A percentile compares a stretch with the other conserved stretches of the same genome.
phyloP scores from a whole-genome alignment of 441 rosid species.

The Pelargonium australe region DNA sequence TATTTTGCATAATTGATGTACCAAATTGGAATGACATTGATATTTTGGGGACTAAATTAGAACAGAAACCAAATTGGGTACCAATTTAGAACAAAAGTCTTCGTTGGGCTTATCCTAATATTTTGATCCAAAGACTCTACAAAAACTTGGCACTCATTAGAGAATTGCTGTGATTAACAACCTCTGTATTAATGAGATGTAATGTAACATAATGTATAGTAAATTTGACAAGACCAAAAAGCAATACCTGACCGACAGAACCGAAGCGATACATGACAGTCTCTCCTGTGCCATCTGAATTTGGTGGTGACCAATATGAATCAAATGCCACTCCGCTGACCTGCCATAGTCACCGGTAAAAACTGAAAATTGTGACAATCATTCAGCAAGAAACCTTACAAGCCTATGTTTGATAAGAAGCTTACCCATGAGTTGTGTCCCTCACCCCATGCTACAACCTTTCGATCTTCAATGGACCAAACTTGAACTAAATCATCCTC shows the following conservation, averaged over 20 bases:
- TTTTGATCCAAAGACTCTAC: neutral
- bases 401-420: constrained; percentile 14
- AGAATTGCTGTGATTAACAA: too few relatives aligned
- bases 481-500: constrained; percentile 99
- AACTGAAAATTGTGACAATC: constrained; percentile 19
- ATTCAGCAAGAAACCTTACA: constrained; percentile 13
- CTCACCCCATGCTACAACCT: constrained; percentile 99
- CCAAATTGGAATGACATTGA: too few relatives aligned
- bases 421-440: constrained; percentile 99
- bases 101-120: neutral
- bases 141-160: too few relatives aligned
- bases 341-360: constrained; percentile 43
- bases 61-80: too few relatives aligned
- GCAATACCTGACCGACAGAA: constrained; percentile 92
- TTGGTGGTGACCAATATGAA: constrained; percentile 85
- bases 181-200: too few relatives aligned
- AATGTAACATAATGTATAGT: neutral
- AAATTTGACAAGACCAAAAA: constrained; percentile 4
- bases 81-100: neutral
- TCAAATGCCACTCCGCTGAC: constrained; percentile 99
- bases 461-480: constrained; percentile 96
- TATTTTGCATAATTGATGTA: too few relatives aligned
- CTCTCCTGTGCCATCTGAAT: constrained; percentile 73
- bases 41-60: too few relatives aligned
- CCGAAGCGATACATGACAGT: constrained; percentile 88